Base-by-base conservation (phyloP, 1,139 yeast genomes). In the Yamadazyma membranifaciens region DNA sequence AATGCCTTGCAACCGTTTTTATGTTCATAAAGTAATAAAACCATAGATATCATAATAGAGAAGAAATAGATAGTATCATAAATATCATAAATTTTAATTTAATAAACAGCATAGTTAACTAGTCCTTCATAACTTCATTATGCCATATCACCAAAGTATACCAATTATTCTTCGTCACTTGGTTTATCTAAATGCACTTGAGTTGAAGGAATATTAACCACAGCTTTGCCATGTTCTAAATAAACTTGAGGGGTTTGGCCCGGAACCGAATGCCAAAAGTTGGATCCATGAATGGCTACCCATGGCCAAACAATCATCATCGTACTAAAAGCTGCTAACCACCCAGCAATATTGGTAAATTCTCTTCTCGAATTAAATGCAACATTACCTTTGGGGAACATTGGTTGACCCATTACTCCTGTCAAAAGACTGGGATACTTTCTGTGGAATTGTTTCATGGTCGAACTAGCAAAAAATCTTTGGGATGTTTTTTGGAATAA, bases 121-220 rank as follows among this genome's bases (percentile, higher is more conserved):
- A 20, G 24, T 7, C 5, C 24, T 20, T 20, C 24, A 20, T 20
- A 5, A 20, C 24, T 20, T 20, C 24, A 20, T 20, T 6, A 6
- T 7, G 24, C 24, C 24, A 20, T 20, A 20, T 20, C 24, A 20
- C 24, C 7, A 6, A 5, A 20, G 5, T 6, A 6, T 7, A 20
- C 24, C 5, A 20, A 20, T 20, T 7, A 20, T 20, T 20, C 5
- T 6, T 20, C 24, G 24, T 20, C 42, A 3, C 33, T 13, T 17
- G 34, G 32, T 36, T 51, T 45, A 36, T 50, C 56, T 28, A 45
- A 39, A 28, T 48, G 55, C 6, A 47, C 56, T 26, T 48, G 51
- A 3, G 51, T 47, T 7, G 50, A 54, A 14, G 62, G 60, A 37
- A 51, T 50, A 34, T 39, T 39, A 9, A 55, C 60, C n/a, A 36